Evolutionary conservation across 208 protist species (phyloP).

Genomic region (Wallacemonas sp.): DNA sequence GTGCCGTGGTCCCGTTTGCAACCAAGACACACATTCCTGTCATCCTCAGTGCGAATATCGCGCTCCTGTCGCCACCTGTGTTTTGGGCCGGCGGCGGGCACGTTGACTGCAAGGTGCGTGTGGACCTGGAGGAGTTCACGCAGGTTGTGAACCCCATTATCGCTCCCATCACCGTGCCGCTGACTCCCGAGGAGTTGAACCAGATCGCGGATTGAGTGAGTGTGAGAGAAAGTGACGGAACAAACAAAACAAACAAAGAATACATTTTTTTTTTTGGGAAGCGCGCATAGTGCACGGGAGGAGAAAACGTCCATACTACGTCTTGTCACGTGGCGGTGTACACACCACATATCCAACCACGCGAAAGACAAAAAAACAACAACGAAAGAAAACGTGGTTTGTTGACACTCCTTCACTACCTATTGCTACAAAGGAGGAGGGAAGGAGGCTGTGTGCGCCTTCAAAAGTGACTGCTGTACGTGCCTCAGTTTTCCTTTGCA

Average conservation of each 20-base stretch:
- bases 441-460: no score
- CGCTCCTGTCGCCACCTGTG: slow-evolving; percentile 40
- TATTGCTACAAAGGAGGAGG: no score
- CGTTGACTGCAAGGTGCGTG: slow-evolving; percentile 79
- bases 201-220: slow-evolving; percentile 34
- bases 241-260: slow-evolving; percentile 20
- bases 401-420: no score
- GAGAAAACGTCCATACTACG: no score
- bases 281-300: no score
- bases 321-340: no score
- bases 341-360: no score
- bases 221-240: not conserved
- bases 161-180: slow-evolving; percentile 58
- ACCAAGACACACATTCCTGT: slow-evolving; percentile 53
- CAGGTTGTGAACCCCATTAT: slow-evolving; percentile 60
- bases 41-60: slow-evolving; percentile 60
- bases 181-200: slow-evolving; percentile 67
- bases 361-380: no score
- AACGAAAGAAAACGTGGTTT: no score
- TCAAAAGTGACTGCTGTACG: no score
- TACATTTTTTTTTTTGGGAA: no score
- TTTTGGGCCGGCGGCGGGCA: slow-evolving; percentile 85
- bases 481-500: no score
- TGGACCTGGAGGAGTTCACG: slow-evolving; percentile 71
- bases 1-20: slow-evolving; percentile 77